Base-by-base conservation (phyloP, 139 green algal genomes). In the Chlamydomonas sphaeroides region DNA sequence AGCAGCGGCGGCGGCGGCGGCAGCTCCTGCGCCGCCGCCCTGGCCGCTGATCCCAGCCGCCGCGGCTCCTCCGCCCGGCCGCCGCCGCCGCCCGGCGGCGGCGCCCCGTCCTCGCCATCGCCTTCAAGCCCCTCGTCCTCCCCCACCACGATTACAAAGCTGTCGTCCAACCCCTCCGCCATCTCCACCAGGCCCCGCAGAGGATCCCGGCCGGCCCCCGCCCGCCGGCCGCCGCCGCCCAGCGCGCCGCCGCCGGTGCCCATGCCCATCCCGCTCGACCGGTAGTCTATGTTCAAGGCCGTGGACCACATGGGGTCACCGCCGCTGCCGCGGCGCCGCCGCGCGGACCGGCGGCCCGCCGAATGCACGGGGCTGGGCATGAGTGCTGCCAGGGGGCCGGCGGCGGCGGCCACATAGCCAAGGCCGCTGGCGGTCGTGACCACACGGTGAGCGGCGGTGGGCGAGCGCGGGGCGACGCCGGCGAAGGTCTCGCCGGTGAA, bases 131-230 rank as follows among this genome's bases (percentile, higher is more conserved):
- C 33, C 11, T 57, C 72, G 35, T 68, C 38, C 23, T 80, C 72
- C 15, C 72, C 72, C 28, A 80, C 72, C 36, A 80, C 72, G n/a
- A 80, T 80, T 0, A 80, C 72, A 20, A 80, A 80, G 35, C 72
- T 68, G 72, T 68, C n/a, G 8, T 57, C 72, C 2, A 11, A 56
- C 36, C 21, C 39, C 38, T 53, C 66, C 39, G 25, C 33, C 39
- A 23, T 5, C 7, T 78, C 49, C 33, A 53, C 21, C 30, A 63
- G n/a, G 11, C 61, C 61, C 20, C 30, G 5, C 35, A 33, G 30
- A 45, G 68, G 3, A 18, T 32, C 11, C 3, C 7, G 35, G 3
- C 51, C 68, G 14, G 38, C 25, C 61, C 30, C 5, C 7, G 7
- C 7, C 61, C 30, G 61, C 30, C 7, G 61, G 45, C 69, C 11